These are phyloP conservation scores for Hypholoma sublateritium DNA, from an alignment of 768 basidiomycete species.

Conservation along the genomic window DNA sequence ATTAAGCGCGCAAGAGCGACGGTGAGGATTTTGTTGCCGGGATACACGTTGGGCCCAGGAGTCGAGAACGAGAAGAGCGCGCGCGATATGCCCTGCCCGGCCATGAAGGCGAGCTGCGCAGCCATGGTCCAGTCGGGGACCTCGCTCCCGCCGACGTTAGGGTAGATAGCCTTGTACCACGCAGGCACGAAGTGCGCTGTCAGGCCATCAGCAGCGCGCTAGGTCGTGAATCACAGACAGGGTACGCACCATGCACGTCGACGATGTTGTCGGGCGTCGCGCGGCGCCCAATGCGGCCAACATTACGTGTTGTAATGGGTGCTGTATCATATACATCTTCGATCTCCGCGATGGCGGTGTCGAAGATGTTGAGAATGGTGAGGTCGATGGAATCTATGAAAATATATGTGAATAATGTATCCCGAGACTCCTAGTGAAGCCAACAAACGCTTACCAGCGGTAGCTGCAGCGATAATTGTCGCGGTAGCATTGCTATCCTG, in stretches of 20 bases:
- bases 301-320: conserved; percentile 8
- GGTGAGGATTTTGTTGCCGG: conserved; percentile 25
- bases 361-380: conserved; percentile 22
- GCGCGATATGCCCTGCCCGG: conserved; percentile 27
- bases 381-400: conserved; percentile 30
- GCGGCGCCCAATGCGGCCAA: conserved; percentile 14
- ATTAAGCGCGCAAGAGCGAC: conserved; percentile 34
- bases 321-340: conserved; percentile 13
- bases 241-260: conserved; percentile 29
- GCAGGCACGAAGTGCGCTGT: conserved; percentile 30
- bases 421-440: not conserved
- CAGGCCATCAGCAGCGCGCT: not conserved
- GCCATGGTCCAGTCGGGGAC: conserved; percentile 30
- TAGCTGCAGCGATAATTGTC: conserved; percentile 26
- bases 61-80: conserved; percentile 31
- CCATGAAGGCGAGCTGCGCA: conserved; percentile 31
- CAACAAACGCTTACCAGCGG: conserved; percentile 21
- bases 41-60: conserved; percentile 32
- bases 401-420: not conserved
- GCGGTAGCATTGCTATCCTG: conserved; percentile 21
- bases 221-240: not conserved
- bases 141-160: conserved; percentile 26
- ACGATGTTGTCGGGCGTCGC: conserved; percentile 22
- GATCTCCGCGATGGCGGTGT: conserved; percentile 25
- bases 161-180: conserved; percentile 31